Percentiles rank a stretch among this genome's conserved stretches.
Evolutionary conservation across 2,329 filamentous ascomycete genomes (phyloP).

Genomic region (Fusarium cyanostomum): DNA sequence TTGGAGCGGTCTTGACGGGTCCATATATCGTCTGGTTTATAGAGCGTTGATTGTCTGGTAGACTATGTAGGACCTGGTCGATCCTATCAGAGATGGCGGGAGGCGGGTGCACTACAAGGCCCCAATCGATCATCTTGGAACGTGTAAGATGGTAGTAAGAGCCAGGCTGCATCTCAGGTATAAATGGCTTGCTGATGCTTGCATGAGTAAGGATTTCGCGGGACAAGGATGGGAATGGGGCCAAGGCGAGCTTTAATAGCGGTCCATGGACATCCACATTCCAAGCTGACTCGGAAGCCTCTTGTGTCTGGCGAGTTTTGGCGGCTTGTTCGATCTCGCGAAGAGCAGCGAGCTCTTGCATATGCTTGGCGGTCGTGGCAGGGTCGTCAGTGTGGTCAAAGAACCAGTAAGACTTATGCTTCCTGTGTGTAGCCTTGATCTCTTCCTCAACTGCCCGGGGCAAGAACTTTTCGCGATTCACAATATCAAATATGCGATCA

Average conservation of each 20-base stretch:
- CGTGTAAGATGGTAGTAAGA: not conserved
- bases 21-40: not conserved
- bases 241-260: constrained; percentile 11
- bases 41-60: not conserved
- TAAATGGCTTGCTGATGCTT: constrained; percentile 9
- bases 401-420: not conserved
- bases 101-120: not conserved
- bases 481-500: not conserved
- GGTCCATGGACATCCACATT: constrained; percentile 11
- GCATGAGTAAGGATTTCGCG: constrained; percentile 6
- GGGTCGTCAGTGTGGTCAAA: not conserved
- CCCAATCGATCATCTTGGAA: constrained; percentile 13
- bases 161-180: constrained; percentile 5
- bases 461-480: not conserved
- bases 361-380: not conserved
- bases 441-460: not conserved
- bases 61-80: not conserved
- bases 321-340: not conserved
- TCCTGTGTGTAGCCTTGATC: no score
- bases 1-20: not conserved
- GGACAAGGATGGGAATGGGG: not conserved
- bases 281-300: not conserved
- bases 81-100: not conserved
- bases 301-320: not conserved
- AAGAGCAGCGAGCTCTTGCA: not conserved